These are phyloP conservation scores for Zea luxurians DNA, from an alignment of 176 grass and related monocot species.

Conservation along the genomic window DNA sequence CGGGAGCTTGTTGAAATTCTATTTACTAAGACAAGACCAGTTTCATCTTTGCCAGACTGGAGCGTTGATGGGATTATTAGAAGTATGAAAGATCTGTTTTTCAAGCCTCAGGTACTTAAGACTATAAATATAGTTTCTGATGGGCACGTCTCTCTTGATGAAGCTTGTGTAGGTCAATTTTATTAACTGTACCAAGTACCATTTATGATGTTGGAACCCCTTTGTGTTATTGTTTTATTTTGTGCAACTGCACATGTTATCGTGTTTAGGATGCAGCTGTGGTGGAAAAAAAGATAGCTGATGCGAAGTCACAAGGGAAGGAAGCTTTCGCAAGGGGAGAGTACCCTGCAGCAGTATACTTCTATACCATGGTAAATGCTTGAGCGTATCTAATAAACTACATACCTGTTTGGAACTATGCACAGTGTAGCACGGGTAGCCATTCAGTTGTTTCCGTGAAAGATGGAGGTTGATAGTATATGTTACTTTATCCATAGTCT, in stretches of 20 bases:
- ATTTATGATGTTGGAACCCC: not conserved
- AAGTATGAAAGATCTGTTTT: not conserved
- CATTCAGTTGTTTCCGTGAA: not conserved
- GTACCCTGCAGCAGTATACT: not conserved
- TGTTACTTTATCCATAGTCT: not conserved
- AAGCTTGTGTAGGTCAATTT: not conserved
- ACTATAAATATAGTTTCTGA: not conserved
- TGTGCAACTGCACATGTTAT: not conserved
- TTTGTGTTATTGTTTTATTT: not conserved
- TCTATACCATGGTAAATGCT: not conserved
- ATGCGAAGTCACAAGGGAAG: conserved; percentile 30
- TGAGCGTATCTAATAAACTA: not conserved
- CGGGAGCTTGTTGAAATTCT: conserved; percentile 47
- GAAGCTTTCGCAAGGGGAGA: conserved; percentile 5
- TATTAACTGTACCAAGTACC: not conserved
- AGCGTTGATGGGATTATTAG: conserved; percentile 24
- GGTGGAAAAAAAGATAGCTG: not conserved
- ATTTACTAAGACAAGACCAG: conserved; percentile 41
- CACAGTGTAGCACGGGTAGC: not conserved
- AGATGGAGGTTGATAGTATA: not conserved
- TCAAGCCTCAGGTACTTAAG: not conserved
- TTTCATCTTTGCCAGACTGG: conserved; percentile 27
- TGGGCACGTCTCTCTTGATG: not conserved
- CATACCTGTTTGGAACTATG: not conserved
- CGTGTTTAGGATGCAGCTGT: not conserved